Conservation (phyloP, 169 alveolate genomes). For the Perkinsus olseni region DNA sequence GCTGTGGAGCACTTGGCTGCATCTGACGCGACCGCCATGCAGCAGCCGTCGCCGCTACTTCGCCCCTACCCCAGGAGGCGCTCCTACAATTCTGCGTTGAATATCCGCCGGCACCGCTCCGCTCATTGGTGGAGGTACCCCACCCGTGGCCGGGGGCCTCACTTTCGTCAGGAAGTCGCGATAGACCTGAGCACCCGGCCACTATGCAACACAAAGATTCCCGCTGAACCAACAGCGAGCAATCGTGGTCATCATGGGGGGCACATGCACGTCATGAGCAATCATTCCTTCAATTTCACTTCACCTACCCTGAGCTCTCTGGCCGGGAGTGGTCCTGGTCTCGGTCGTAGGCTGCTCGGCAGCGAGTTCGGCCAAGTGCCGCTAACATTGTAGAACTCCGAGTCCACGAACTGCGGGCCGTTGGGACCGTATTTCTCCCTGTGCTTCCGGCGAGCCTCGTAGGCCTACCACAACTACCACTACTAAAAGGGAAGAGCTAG, state of each 20-base stretch:
- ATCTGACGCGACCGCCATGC: background rate
- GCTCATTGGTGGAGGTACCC: background rate
- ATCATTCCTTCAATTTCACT: background rate
- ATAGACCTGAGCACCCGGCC: background rate
- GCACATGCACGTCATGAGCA: too few relatives aligned
- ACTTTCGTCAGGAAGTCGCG: background rate
- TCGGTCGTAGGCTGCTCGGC: background rate
- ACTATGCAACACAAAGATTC: background rate
- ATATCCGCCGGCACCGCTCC: background rate
- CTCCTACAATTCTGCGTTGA: background rate
- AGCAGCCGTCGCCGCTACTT: background rate
- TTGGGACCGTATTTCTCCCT: background rate
- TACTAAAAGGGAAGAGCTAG: background rate
- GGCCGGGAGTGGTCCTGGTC: background rate
- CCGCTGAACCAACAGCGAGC: background rate
- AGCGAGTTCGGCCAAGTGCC: background rate
- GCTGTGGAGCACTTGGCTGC: background rate
- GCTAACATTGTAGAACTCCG: background rate
- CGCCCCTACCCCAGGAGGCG: background rate
- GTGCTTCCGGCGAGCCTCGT: background rate
- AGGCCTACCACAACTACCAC: background rate
- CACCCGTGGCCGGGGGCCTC: background rate
- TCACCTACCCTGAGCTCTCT: background rate
- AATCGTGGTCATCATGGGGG: too few relatives aligned
- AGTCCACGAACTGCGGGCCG: background rate